A percentile compares a stretch with the other conserved stretches of the same genome.
These are phyloP conservation scores for Colletotrichum destructivum DNA, from an alignment of 2,329 filamentous ascomycete species.

Conservation along the genomic window DNA sequence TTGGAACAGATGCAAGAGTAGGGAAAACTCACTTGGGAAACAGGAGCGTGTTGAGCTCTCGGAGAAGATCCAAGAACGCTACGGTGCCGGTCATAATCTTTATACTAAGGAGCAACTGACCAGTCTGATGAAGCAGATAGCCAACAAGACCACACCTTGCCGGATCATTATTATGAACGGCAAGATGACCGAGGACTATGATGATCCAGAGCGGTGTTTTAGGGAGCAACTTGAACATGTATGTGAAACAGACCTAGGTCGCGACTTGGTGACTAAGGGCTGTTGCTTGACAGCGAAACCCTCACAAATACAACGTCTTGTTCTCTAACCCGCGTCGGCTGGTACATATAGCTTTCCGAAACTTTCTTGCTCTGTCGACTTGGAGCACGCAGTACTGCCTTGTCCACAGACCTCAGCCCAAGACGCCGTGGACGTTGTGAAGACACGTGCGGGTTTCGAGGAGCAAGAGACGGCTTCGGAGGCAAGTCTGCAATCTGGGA, in stretches of 20 bases:
- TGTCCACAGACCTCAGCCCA: not conserved
- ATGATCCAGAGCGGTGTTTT: not conserved
- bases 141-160: not conserved
- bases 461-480: not conserved
- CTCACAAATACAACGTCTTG: not conserved
- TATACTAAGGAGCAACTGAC: constrained; percentile 6
- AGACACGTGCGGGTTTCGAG: not conserved
- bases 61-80: constrained; percentile 1
- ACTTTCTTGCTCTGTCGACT: not conserved
- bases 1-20: not conserved
- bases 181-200: not conserved
- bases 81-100: constrained; percentile 1
- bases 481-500: not conserved
- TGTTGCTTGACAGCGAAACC: not conserved
- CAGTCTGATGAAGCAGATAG: not conserved
- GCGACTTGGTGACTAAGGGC: not conserved
- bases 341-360: not conserved
- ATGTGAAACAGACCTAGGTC: not conserved
- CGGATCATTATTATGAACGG: not conserved
- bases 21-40: not conserved
- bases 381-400: not conserved
- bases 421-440: not conserved
- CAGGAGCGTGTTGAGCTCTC: not conserved
- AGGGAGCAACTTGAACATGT: not conserved
- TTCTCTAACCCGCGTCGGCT: not conserved